Base-by-base conservation (phyloP, 345 rosid species). In the Alliaria petiolata region DNA sequence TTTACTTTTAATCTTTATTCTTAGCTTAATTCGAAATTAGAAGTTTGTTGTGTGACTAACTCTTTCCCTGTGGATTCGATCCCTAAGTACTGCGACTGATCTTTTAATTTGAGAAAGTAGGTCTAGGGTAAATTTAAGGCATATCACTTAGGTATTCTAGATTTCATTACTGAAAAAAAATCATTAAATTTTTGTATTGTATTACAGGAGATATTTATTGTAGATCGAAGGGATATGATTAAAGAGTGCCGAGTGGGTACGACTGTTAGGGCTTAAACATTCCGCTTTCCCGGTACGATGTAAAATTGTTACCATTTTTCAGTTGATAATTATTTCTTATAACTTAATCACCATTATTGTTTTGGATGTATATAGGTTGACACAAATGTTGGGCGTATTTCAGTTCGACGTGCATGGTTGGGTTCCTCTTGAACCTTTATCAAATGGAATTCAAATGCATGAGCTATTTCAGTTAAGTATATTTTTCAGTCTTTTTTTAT, bases 361-460 rank as follows among this genome's bases (percentile, higher is more conserved):
- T 50, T 59, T 8, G 20, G 11, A 40, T 52, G 9, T 13, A 20
- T 70, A 14, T 38, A 92, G 98, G 92, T 89, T 69, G 92, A 87
- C 54, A 75, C 80, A n/a, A 88, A 92, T 80, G 92, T 92, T 28
- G 91, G 74, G 11, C 84, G 95, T 4, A 85, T 87, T 63, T 82
- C 84, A 2, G 87, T 92, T 43, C 86, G 96, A 3, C n/a, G n/a
- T n/a, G n/a, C 79, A 89, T 40, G 95, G 92, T 57, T 88, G 95
- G 98, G 89, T 86, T 55, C 96, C 95, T 11, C 81, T 89, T 22
- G 74, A 85, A 69, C 83, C 88, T 40, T 72, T 87, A 3, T 85
- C 95, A 5, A 83, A 72, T 66, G 68, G 69, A 38, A 76, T 87
- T 62, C 84, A 85, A 25, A 15, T 92, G 15, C 95, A 92, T 72